Base-by-base conservation (phyloP, 2,329 filamentous ascomycete genomes). In the Fusarium heterosporum region DNA sequence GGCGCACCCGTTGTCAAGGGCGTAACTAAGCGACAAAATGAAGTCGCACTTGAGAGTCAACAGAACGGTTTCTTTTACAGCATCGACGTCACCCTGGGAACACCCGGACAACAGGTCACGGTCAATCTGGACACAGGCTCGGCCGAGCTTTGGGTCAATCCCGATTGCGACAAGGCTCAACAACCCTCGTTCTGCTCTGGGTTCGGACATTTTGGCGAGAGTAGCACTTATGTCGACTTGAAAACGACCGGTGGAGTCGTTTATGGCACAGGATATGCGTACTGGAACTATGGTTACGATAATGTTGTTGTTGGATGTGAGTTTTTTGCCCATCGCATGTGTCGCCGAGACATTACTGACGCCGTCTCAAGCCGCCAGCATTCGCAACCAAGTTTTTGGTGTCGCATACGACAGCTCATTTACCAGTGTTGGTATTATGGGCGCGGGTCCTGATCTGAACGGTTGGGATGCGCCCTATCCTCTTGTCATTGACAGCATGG, bases 71-170 rank as follows among this genome's bases (percentile, higher is more conserved):
- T 75, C 59, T 76, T 78, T 55, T 80, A 82, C 71, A 78, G 75
- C 38, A 78, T 80, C 43, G 75, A 79, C 16, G 58, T 82, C 19
- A 59, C 64, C 13, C 69, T 82, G 34, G 80, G 80, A 10, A 79
- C 75, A 0, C 80, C 80, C 6, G 72, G 73, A 7, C 78, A 81
- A 55, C 54, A 66, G 6, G 77, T 81, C 42, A 77, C 72, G 32
- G 77, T 81, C 61, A 75, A 78, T 60, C 75, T 82, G 47, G 79
- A 82, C 58, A 81, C 80, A 1, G 79, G 79, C 16, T 81, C 79
- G 6, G 72, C 74, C 10, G 79, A 81, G 65, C 73, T 80, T 7
- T 82, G 79, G 80, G 78, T 82, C 36, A 80, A 81, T 55, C 79
- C 80, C 8, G 70, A 75, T 9, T 82, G 80, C 66, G 67, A 66